Evolutionary conservation across 2,329 filamentous ascomycete species (phyloP).

Genomic region (Colletotrichum sp.): DNA sequence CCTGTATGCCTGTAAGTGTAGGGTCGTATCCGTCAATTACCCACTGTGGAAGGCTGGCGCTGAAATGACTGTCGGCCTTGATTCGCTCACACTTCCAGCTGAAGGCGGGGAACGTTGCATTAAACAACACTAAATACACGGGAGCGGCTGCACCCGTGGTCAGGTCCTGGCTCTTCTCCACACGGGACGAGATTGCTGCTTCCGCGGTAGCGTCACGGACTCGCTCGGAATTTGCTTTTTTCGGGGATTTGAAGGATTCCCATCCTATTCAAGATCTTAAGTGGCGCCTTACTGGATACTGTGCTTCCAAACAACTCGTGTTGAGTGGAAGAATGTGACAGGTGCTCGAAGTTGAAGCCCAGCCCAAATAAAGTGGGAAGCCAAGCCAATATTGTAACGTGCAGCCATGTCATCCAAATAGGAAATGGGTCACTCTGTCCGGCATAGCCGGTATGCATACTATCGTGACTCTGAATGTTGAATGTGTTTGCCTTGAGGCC

Average conservation of each 20-base stretch:
- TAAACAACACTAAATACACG: background rate
- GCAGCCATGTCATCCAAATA: background rate
- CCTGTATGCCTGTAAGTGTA: background rate
- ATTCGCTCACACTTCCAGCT: background rate
- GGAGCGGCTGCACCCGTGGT: background rate
- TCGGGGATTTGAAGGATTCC: background rate
- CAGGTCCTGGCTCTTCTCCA: background rate
- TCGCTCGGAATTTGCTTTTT: background rate
- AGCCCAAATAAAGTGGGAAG: background rate
- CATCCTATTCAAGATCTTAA: background rate
- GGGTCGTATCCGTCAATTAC: background rate
- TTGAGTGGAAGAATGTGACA: background rate
- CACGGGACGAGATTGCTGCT: background rate
- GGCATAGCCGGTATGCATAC: background rate
- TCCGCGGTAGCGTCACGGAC: background rate
- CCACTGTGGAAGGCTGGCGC: background rate
- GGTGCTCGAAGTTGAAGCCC: background rate
- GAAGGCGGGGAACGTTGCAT: background rate
- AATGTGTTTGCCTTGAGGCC: background rate
- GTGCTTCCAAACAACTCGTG: background rate
- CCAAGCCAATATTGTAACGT: conserved; percentile 1
- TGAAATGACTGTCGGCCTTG: background rate
- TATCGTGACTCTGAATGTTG: background rate
- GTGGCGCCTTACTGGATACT: background rate
- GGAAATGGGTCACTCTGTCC: background rate